Conservation (phyloP, 305 asterid species). For the Fraxinus ornus region DNA sequence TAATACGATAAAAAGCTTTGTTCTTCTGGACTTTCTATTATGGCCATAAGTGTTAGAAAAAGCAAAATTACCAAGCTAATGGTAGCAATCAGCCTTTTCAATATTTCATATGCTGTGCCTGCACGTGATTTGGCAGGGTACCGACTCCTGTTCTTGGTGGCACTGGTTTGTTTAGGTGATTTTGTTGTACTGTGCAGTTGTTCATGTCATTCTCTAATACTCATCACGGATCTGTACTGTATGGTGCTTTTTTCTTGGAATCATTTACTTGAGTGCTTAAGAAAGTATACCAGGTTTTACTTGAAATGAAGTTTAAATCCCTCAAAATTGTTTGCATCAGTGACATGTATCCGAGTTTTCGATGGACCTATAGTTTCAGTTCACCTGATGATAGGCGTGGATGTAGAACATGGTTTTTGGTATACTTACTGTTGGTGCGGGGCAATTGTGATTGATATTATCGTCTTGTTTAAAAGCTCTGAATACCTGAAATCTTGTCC, state of each 20-base stretch:
- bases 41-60: conserved; percentile 8
- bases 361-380: background rate
- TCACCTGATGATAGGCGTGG: background rate
- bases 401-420: background rate
- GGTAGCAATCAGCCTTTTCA: conserved; percentile 17
- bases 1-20: conserved; percentile 7
- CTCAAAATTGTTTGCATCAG: background rate
- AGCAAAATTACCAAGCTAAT: conserved; percentile 9
- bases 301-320: background rate
- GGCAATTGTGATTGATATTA: background rate
- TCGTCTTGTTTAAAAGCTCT: background rate
- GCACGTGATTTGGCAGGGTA: conserved; percentile 16
- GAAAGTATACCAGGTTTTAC: background rate
- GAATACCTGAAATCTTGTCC: conserved; percentile 9
- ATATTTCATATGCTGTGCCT: background rate
- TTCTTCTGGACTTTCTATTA: background rate
- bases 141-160: conserved; percentile 4
- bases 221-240: background rate
- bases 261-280: conserved; percentile 1
- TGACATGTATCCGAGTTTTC: background rate
- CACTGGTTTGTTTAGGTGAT: conserved; percentile 17
- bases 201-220: background rate
- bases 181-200: background rate
- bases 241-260: background rate
- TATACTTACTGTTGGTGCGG: background rate